Percentiles rank a stretch among this genome's conserved stretches.
phyloP scores from a whole-genome alignment of 345 rosid species.

The Salix exigua region DNA sequence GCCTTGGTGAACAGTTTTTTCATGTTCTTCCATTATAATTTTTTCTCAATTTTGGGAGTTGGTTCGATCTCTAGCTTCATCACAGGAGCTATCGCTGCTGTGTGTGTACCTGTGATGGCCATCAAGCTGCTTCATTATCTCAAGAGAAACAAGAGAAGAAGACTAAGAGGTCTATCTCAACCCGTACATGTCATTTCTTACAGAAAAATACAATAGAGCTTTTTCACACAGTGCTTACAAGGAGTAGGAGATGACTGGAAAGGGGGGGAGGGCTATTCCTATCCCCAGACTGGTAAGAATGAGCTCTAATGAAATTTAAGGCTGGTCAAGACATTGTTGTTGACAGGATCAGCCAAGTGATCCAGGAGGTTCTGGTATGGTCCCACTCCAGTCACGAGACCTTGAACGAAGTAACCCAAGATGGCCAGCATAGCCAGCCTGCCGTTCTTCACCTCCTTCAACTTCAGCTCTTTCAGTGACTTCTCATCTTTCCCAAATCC shows the following conservation, averaged over 20 bases:
- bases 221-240: conserved; percentile 47
- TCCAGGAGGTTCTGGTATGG: conserved; percentile 95
- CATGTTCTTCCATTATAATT: too few relatives aligned
- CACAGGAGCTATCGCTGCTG: too few relatives aligned
- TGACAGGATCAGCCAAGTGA: conserved; percentile 87
- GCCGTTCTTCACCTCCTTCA: conserved; percentile 94
- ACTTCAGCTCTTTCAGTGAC: conserved; percentile 79
- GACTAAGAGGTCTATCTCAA: conserved; percentile 5
- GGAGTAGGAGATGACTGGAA: conserved; percentile 15
- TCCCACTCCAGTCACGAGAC: conserved; percentile 80
- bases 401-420: conserved; percentile 75
- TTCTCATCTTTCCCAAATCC: conserved; percentile 91
- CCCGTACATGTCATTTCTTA: conserved; percentile 36
- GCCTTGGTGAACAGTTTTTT: too few relatives aligned
- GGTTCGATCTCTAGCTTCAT: too few relatives aligned
- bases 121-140: too few relatives aligned
- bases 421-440: conserved; percentile 90
- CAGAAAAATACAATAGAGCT: conserved; percentile 30
- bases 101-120: too few relatives aligned
- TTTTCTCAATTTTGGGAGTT: too few relatives aligned
- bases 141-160: neutral
- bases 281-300: conserved; percentile 1
- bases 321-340: conserved; percentile 92
- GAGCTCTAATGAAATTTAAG: conserved; percentile 78
- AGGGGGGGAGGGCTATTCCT: neutral